phyloP scores from a whole-genome alignment of 2,329 filamentous ascomycete species.

The Graphilbum ipis-grandicollis region DNA sequence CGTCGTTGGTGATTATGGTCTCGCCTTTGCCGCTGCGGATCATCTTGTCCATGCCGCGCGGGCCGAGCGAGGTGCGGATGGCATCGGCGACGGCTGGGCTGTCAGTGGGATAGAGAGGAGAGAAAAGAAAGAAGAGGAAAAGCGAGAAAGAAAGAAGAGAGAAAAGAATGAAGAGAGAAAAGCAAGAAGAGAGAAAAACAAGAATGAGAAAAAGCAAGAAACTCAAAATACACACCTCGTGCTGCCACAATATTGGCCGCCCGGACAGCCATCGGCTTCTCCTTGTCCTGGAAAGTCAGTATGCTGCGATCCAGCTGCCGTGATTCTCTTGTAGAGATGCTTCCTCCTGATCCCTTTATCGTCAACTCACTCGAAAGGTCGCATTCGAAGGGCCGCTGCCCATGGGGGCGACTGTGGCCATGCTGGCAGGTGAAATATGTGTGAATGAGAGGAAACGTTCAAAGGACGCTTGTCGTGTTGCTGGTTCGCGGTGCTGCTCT shows the following conservation, averaged over 20 bases:
- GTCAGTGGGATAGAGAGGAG: constrained; percentile 11
- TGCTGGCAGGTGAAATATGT: no score
- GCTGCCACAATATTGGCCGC: constrained; percentile 95
- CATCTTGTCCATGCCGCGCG: constrained; percentile 99
- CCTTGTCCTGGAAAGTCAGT: constrained; percentile 47
- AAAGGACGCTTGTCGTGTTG: no score
- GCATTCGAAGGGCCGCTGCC: constrained; percentile 28
- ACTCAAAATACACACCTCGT: constrained; percentile 46
- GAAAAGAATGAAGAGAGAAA: not conserved
- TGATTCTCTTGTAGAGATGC: no score
- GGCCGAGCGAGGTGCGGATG: constrained; percentile 88
- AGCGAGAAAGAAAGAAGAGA: not conserved
- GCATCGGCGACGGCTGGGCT: constrained; percentile 83
- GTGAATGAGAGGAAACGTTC: no score
- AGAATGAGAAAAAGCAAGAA: constrained; percentile 1
- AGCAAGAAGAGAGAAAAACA: not conserved
- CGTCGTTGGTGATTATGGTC: constrained; percentile 98
- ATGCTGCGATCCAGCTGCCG: no score
- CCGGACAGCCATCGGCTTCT: constrained; percentile 95
- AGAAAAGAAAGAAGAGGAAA: not conserved
- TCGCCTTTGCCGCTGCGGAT: constrained; percentile 93
- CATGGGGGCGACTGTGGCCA: constrained; percentile 27
- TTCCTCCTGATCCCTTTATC: not conserved
- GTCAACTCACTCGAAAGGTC: constrained; percentile 34
- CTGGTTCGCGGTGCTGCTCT: no score